Evolutionary conservation across 129 eudicot species (phyloP).

Genomic region (Silybum marianum): DNA sequence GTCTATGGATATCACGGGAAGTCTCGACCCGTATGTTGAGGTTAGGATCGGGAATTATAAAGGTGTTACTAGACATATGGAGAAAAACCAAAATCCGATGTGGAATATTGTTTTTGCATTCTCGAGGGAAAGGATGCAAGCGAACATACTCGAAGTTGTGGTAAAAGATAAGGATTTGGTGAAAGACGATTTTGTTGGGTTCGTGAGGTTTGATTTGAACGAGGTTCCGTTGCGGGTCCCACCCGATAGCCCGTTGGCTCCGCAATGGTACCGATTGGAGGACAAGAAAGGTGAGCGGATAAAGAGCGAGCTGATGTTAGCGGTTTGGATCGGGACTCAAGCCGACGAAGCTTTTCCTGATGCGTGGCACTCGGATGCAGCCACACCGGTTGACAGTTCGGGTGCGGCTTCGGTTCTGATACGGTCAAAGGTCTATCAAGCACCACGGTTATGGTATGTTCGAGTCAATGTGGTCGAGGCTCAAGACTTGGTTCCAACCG

Average conservation of each 20-base stretch:
- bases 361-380: conserved; percentile 97
- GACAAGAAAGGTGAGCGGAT: conserved; percentile 88
- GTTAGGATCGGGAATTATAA: conserved; percentile 87
- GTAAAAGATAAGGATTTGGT: conserved; percentile 89
- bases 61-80: conserved; percentile 90
- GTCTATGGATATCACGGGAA: conserved; percentile 88
- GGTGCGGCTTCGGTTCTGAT: conserved; percentile 71
- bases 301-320: conserved; percentile 93
- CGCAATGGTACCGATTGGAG: conserved; percentile 86
- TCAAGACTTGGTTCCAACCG: conserved; percentile 87
- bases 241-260: conserved; percentile 97
- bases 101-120: conserved; percentile 96
- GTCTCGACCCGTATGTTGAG: conserved; percentile 95
- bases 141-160: conserved; percentile 81
- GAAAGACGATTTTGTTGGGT: conserved; percentile 91
- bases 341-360: conserved; percentile 96
- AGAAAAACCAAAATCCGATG: conserved; percentile 79
- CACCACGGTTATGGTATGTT: conserved; percentile 95
- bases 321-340: conserved; percentile 98
- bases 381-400: conserved; percentile 77
- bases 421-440: conserved; percentile 93
- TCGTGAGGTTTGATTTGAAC: conserved; percentile 79
- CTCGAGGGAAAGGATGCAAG: conserved; percentile 92
- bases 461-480: conserved; percentile 96
- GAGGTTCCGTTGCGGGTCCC: conserved; percentile 96